Conservation (phyloP, 345 rosid genomes). For the Physaria fendleri region DNA sequence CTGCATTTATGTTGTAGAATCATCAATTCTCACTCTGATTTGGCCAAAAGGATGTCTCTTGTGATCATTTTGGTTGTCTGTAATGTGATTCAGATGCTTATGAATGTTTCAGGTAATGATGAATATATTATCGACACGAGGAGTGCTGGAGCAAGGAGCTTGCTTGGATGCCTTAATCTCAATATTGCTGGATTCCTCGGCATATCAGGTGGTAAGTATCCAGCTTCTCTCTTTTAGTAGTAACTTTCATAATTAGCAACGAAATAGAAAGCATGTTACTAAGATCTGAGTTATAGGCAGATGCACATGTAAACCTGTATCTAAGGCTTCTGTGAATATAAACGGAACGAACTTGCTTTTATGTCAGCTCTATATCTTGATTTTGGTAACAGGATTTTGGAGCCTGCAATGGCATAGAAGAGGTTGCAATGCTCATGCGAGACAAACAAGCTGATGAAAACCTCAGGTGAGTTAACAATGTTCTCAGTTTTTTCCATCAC, state of each 20-base stretch:
- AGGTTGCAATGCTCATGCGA: constrained; percentile 73
- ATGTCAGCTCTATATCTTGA: not conserved
- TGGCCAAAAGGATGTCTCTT: not conserved
- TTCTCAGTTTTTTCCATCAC: not conserved
- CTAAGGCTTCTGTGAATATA: not conserved
- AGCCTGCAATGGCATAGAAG: constrained; percentile 81
- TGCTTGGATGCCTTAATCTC: constrained; percentile 90
- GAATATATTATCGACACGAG: constrained; percentile 72
- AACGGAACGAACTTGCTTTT: not conserved
- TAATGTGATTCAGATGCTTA: not conserved
- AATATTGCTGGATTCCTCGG: constrained; percentile 77
- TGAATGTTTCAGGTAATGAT: constrained; percentile 38
- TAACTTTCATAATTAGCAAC: not conserved
- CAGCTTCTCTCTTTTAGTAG: not conserved
- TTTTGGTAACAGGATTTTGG: constrained; percentile 62
- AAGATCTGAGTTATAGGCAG: not conserved
- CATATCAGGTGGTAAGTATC: constrained; percentile 76
- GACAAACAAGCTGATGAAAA: constrained; percentile 92
- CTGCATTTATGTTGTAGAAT: not conserved
- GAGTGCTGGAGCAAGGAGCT: constrained; percentile 79
- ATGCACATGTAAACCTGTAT: not conserved
- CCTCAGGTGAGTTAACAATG: constrained; percentile 49
- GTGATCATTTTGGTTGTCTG: not conserved
- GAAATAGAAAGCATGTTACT: not conserved
- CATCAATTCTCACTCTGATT: not conserved